phyloP scores from a whole-genome alignment of 305 asterid genomes.

The Fraxinus latifolia region DNA sequence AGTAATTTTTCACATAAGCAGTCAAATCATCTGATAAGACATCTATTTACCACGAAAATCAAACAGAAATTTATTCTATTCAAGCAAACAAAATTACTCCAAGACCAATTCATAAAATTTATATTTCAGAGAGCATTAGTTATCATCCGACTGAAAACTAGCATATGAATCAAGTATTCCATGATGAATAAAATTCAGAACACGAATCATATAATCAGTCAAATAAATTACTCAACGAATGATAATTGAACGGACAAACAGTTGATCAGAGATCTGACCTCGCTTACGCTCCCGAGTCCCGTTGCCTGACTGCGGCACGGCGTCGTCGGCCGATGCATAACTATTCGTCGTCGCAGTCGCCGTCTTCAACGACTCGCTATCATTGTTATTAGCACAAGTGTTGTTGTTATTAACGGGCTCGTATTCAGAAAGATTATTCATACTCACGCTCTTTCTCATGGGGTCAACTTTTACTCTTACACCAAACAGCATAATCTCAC shows the following conservation, averaged over 20 bases:
- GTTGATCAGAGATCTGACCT: conserved; percentile 57
- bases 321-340: conserved; percentile 77
- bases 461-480: conserved; percentile 46
- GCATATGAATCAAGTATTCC: not conserved
- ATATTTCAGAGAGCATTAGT: conserved; percentile 7
- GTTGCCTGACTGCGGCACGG: conserved; percentile 40
- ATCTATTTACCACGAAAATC: not conserved
- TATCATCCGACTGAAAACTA: not conserved
- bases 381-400: not conserved
- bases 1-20: not conserved
- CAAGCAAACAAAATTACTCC: not conserved
- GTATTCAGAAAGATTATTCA: conserved; percentile 41
- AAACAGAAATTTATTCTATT: not conserved
- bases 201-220: conserved; percentile 22
- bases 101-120: not conserved
- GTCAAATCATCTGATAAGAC: not conserved
- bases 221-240: not conserved
- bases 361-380: conserved; percentile 19
- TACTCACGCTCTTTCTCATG: conserved; percentile 47
- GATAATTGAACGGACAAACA: not conserved
- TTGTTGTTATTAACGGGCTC: conserved; percentile 10
- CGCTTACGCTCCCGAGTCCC: conserved; percentile 70
- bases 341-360: conserved; percentile 30
- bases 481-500: conserved; percentile 40
- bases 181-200: conserved; percentile 16